Evolutionary conservation across 2,329 filamentous ascomycete species (phyloP), one percentile per base, ranked within the genome.

Genomic region (Drechslera avenae): DNA sequence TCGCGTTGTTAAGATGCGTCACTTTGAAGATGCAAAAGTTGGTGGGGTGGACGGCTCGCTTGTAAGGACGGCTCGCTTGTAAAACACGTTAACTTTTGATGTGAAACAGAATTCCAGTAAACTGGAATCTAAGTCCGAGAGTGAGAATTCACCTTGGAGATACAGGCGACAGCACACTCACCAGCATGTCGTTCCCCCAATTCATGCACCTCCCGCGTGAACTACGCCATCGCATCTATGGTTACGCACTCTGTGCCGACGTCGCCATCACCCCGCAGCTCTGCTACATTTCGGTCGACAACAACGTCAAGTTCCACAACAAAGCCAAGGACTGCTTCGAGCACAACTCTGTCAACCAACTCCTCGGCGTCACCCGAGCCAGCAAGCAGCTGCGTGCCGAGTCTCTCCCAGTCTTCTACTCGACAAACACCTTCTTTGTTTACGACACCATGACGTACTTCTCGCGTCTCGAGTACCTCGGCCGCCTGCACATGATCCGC

Each of bases 381-480:
- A 66, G 60, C 4, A 57, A 50, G 31, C 28, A 57, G 18, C n/a
- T 63, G 3, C 60, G 59, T 21, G 17, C 17, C 1, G 62, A 66
- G 36, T 41, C 57, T 2, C 44, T 64, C 1, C 48, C 51, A 5
- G 46, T 61, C 30, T 68, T 65, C 55, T 66, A 66, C 37, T 49
- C 50, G 2, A 33, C 37, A 1, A 68, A 68, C 32, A 59, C 50
- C 5, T 66, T 66, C 45, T 14, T n/a, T 8, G 44, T 48, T 16
- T 42, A 42, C 17, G 63, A 68, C 18, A 58, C 56, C 0, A 35
- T 51, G 13, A 59, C 57, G 3, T 67, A 64, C 46, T 59, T 67
- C 30, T 48, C 50, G 14, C 53, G 48, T 8, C 52, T 67, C 3
- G 18, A 48, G n/a, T 42, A 60, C 10, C 43, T 62, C 3, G 51